Evolutionary conservation across 1,284 basidiomycete genomes (phyloP).

Genomic region (Sporisorium iseilematis-ciliati): DNA sequence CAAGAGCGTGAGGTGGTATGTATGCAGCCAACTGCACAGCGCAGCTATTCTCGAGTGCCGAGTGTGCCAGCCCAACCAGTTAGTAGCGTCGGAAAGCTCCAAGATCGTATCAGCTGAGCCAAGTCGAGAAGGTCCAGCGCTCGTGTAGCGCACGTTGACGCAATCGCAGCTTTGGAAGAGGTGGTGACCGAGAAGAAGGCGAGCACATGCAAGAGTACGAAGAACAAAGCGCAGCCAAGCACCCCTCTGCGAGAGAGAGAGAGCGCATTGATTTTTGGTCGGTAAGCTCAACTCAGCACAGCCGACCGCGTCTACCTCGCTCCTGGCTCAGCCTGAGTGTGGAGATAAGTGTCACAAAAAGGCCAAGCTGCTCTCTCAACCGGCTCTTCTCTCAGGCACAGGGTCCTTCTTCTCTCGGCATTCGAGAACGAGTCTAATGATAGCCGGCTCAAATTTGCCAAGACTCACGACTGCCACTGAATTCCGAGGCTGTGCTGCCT

Average conservation of each 20-base stretch:
- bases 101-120: too few species aligned
- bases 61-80: too few species aligned
- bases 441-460: not conserved
- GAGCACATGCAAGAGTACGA: not conserved
- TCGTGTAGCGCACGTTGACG: too few species aligned
- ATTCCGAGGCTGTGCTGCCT: too few species aligned
- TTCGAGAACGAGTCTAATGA: not conserved
- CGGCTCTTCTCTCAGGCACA: not conserved
- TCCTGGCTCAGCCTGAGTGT: not conserved
- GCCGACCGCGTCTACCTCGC: constrained; percentile 1
- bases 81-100: too few species aligned
- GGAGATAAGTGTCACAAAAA: not conserved
- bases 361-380: constrained; percentile 2
- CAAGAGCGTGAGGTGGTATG: not conserved
- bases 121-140: too few species aligned
- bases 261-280: constrained; percentile 1
- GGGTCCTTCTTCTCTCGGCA: constrained; percentile 3
- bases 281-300: constrained; percentile 4
- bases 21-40: too few species aligned
- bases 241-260: not conserved
- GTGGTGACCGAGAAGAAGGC: not conserved
- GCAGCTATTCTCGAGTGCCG: too few species aligned
- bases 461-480: too few species aligned
- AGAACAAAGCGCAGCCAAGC: constrained; percentile 1
- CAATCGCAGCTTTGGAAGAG: too few species aligned